Evolutionary conservation across 495 filamentous ascomycete species (phyloP), one percentile per base, ranked within the genome.

Genomic region (Penicillium diatomitis): DNA sequence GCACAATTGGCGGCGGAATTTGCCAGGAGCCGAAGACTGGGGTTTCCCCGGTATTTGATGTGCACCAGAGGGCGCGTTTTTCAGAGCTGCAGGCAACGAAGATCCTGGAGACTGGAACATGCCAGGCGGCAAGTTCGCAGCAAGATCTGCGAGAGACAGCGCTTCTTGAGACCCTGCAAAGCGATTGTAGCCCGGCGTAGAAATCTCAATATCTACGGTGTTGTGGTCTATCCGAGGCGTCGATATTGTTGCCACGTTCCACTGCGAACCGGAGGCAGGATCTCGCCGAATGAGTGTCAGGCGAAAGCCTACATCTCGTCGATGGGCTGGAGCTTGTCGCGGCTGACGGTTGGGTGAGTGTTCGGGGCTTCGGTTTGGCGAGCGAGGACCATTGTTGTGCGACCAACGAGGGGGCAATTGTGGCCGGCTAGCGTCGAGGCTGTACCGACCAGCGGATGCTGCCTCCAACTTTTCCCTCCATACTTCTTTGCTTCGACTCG

Each of bases 201-300:
- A 71, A 27, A 81, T 76, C 5, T 85, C 80, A 39, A 90, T 76
- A 55, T 78, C 70, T 41, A 85, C 66, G 3, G 63, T 49, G 47
- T 61, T 65, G 30, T 48, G 59, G 40, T 73, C 63, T 46, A 60
- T 49, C 11, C 52, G 56, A 4, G 63, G 53, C 4, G 72, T 78
- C 20, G 74, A 73, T 37, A 95, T 80, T 38, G 70, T 85, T 4
- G 85, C 89, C 30, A 96, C 82, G 55, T 96, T 96, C 87, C 88
- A 95, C 62, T 98, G 92, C 36, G 73, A 76, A 8, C 83, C 82
- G 29, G 84, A 83, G 1, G 79, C 71, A 3, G 88, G 85, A 66
- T 96, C 88, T 33, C 92, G 85, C 9, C 92, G 85, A 46, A 98
- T 95, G 8, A 98, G 68, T 0, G 86, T 95, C 32, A 96, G 77